These are phyloP conservation scores for Auxenochlorella protothecoides DNA, from an alignment of 139 green algal species.

Conservation along the genomic window DNA sequence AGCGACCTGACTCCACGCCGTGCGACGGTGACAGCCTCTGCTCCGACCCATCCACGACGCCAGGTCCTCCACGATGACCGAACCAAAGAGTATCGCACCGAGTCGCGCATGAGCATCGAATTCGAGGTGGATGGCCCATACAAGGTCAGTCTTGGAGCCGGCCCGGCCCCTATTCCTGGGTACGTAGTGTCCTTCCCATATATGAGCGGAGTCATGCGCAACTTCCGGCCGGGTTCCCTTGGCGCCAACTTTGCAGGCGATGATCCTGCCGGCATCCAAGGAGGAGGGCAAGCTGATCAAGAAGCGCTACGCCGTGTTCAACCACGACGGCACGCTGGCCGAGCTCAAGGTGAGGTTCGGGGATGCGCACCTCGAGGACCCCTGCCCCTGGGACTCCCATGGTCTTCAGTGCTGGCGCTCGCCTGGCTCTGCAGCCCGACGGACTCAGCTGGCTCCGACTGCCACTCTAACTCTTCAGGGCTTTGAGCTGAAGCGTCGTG, in stretches of 20 bases:
- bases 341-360: conserved; percentile 73
- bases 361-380: no score
- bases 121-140: conserved; percentile 95
- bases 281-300: conserved; percentile 98
- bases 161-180: background rate
- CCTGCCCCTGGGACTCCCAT: no score
- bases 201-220: background rate
- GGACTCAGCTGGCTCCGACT: background rate
- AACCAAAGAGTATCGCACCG: conserved; percentile 48
- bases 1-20: no score
- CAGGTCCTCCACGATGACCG: no score
- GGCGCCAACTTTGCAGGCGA: conserved; percentile 43
- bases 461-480: conserved; percentile 25
- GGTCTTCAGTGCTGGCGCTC: no score
- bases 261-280: conserved; percentile 90
- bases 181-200: background rate
- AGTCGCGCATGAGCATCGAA: conserved; percentile 90
- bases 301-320: conserved; percentile 98
- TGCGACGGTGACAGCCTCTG: no score
- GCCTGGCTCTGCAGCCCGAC: background rate
- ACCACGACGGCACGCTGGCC: conserved; percentile 80
- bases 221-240: background rate
- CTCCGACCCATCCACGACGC: no score
- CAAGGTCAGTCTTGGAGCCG: conserved; percentile 37
- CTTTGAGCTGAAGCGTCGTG: conserved; percentile 91